These are phyloP conservation scores for Deinandra increscens DNA, from an alignment of 129 eudicot species.

Conservation along the genomic window DNA sequence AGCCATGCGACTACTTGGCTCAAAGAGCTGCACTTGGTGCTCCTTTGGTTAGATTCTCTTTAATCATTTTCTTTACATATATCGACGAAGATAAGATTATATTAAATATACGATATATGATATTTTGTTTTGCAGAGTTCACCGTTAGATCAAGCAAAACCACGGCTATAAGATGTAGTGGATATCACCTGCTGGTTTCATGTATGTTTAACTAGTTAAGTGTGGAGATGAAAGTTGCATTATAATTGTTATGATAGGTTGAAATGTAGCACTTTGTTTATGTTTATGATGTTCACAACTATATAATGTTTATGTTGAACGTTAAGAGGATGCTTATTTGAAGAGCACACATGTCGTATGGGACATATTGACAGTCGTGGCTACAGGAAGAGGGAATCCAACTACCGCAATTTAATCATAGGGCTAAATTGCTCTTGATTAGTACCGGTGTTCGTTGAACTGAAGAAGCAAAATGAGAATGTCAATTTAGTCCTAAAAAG, in stretches of 20 bases:
- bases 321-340: not conserved
- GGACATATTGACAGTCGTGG: not conserved
- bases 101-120: not conserved
- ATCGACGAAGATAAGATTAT: too few species aligned
- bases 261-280: not conserved
- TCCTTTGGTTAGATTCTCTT: conserved; percentile 61
- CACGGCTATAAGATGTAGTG: conserved; percentile 51
- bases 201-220: not conserved
- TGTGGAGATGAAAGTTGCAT: not conserved
- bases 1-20: conserved; percentile 79
- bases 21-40: conserved; percentile 77
- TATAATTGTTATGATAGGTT: conserved; percentile 3
- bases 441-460: not conserved
- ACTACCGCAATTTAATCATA: conserved; percentile 8
- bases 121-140: conserved; percentile 49
- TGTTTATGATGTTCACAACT: conserved; percentile 12
- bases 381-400: not conserved
- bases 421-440: not conserved
- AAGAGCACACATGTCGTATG: too few species aligned
- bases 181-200: not conserved
- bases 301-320: not conserved
- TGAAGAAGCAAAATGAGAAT: not conserved
- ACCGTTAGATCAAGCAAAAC: conserved; percentile 39
- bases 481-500: not conserved
- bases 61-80: not conserved